These are phyloP conservation scores for Setaria italica DNA, from an alignment of 202 grass and related monocot species.

Conservation along the genomic window DNA sequence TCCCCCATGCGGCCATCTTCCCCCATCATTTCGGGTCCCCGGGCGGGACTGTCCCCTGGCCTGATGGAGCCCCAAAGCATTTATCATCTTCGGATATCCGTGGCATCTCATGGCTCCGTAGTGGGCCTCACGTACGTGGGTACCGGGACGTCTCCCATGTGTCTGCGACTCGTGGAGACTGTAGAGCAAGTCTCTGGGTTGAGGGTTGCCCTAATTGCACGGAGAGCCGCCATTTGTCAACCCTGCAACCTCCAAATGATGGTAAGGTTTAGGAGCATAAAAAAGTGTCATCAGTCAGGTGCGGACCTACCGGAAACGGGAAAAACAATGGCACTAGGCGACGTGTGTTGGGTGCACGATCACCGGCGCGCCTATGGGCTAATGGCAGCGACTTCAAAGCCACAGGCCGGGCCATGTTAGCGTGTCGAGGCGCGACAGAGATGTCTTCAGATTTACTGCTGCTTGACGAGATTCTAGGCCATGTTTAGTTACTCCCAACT, in stretches of 20 bases:
- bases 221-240: constrained; percentile 31
- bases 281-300: neutral
- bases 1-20: neutral
- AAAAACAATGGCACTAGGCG: neutral
- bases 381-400: neutral
- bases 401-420: neutral
- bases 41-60: neutral
- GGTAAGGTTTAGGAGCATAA: neutral
- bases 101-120: neutral
- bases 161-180: too few relatives aligned
- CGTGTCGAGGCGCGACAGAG: neutral
- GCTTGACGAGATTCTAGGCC: neutral
- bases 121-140: constrained; percentile 38
- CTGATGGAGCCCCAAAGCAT: neutral
- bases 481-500: too few relatives aligned
- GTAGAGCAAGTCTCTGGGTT: neutral
- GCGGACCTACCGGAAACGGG: neutral
- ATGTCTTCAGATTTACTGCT: neutral
- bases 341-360: constrained; percentile 43
- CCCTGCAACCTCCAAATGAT: neutral
- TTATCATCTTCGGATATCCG: neutral
- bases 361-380: constrained; percentile 29
- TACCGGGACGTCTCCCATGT: neutral
- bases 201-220: neutral
- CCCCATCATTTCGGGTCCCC: constrained; percentile 28